phyloP scores from a whole-genome alignment of 305 asterid species.

The Fraxinus platypoda region DNA sequence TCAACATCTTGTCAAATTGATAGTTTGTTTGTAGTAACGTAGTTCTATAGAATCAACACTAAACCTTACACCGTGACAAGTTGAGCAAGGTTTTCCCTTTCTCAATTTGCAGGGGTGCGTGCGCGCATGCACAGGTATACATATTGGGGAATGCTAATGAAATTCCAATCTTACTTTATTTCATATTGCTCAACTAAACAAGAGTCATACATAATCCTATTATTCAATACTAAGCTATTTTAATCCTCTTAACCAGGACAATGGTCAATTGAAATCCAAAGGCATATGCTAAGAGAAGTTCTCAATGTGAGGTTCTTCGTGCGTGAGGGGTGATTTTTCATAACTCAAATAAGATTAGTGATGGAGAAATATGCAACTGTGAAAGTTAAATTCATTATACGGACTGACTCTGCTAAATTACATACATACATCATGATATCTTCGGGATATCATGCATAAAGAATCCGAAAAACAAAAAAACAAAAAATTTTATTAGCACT shows the following conservation, averaged over 20 bases:
- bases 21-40: neutral
- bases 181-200: neutral
- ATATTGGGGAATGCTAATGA: neutral
- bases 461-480: neutral
- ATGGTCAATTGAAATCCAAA: neutral
- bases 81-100: neutral
- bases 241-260: neutral
- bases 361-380: neutral
- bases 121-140: neutral
- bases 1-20: neutral
- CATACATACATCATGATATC: neutral
- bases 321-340: neutral
- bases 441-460: neutral
- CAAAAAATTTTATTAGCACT: neutral
- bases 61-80: neutral
- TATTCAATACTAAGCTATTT: neutral
- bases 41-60: neutral
- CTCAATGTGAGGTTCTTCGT: neutral
- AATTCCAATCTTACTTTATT: neutral
- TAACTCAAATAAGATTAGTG: neutral
- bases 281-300: neutral
- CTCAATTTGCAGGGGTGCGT: neutral
- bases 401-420: neutral
- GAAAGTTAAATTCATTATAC: neutral
- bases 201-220: neutral